Evolutionary conservation across 805 yeast genomes (phyloP).

Genomic region (Barnettozyma sucrosica): DNA sequence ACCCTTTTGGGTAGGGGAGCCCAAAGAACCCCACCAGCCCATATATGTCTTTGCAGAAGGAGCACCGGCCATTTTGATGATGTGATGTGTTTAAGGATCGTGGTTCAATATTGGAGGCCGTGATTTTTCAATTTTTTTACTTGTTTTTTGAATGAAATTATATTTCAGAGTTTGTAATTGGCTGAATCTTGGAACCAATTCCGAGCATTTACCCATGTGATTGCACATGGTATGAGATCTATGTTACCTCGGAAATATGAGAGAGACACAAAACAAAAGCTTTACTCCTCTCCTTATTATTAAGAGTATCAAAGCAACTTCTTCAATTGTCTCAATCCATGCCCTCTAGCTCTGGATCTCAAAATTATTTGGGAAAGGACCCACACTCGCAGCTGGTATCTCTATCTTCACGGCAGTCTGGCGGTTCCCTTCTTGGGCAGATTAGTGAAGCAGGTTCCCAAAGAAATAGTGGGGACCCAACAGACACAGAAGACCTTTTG

Average conservation of each 20-base stretch:
- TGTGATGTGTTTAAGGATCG: background rate
- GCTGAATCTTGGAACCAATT: slow-evolving; percentile 4
- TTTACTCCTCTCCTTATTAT: background rate
- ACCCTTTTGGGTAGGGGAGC: slow-evolving; percentile 83
- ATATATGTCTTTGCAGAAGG: slow-evolving; percentile 71
- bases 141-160: slow-evolving; percentile 5
- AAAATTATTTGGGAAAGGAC: background rate
- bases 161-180: slow-evolving; percentile 13
- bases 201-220: slow-evolving; percentile 3
- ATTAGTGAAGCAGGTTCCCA: slow-evolving; percentile 3
- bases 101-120: background rate
- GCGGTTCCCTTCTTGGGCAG: slow-evolving; percentile 1
- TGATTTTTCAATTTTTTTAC: slow-evolving; percentile 3
- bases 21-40: slow-evolving; percentile 98
- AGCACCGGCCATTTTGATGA: slow-evolving; percentile 51
- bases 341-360: background rate
- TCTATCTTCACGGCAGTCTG: background rate
- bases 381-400: background rate
- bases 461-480: slow-evolving; percentile 2
- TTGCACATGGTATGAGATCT: background rate
- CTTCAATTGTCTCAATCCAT: background rate
- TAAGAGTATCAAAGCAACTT: background rate
- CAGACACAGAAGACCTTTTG: slow-evolving; percentile 4
- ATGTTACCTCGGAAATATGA: background rate
- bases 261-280: background rate